These are phyloP conservation scores for Vachellia pachyceras DNA, from an alignment of 306 rosid genomes.

Conservation along the genomic window DNA sequence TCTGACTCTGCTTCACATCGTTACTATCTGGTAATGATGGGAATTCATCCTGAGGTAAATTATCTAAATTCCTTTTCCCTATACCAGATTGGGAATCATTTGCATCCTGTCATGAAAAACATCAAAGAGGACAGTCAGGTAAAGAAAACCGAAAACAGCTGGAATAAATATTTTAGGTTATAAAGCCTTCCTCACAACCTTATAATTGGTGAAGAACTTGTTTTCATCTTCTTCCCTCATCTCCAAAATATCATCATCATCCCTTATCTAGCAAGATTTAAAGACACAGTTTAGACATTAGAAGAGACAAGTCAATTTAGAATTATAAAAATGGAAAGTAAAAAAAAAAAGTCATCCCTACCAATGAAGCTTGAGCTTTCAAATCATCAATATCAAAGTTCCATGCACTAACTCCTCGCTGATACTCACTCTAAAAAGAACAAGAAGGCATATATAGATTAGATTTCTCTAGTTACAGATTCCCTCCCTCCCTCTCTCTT, in stretches of 20 bases:
- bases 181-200: slow-evolving; percentile 33
- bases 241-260: slow-evolving; percentile 73
- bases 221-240: slow-evolving; percentile 73
- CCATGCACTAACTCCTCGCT: slow-evolving; percentile 99
- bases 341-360: slow-evolving; percentile 42
- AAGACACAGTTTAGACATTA: slow-evolving; percentile 35
- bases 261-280: slow-evolving; percentile 61
- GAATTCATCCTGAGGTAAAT: slow-evolving; percentile 51
- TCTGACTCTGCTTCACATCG: slow-evolving; percentile 52
- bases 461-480: slow-evolving; percentile 31
- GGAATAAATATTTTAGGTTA: background rate
- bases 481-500: background rate
- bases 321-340: background rate
- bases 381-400: slow-evolving; percentile 92
- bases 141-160: slow-evolving; percentile 25
- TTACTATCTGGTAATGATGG: slow-evolving; percentile 49
- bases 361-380: slow-evolving; percentile 97
- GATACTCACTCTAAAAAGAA: slow-evolving; percentile 85
- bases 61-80: slow-evolving; percentile 58
- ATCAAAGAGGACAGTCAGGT: slow-evolving; percentile 14
- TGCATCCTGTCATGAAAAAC: slow-evolving; percentile 56
- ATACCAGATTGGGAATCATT: slow-evolving; percentile 50
- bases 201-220: slow-evolving; percentile 44
- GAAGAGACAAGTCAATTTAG: slow-evolving; percentile 9
- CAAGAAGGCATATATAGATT: slow-evolving; percentile 26